A percentile compares a stretch with the other conserved stretches of the same genome.
Conservation (phyloP, 495 filamentous ascomycete genomes). For the Xylaria longipes region DNA sequence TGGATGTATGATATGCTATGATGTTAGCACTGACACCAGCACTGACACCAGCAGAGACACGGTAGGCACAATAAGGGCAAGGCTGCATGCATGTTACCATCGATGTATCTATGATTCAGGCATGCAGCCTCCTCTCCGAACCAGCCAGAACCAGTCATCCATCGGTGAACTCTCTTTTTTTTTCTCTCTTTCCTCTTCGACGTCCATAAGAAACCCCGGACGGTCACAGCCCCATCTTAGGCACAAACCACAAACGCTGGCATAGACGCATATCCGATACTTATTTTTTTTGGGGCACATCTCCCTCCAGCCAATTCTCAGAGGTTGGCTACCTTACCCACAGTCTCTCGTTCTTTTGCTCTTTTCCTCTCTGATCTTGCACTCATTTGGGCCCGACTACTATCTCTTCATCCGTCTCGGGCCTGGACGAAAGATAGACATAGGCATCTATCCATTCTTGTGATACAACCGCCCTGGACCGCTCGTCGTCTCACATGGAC, state of each 20-base stretch:
- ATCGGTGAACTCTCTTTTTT: conserved; percentile 2
- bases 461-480: background rate
- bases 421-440: conserved; percentile 1
- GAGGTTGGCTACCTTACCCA: background rate
- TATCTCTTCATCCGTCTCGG: background rate
- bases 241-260: conserved; percentile 19
- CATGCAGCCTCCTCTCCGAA: conserved; percentile 4
- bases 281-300: conserved; percentile 3
- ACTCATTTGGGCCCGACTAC: background rate
- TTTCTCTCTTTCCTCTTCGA: background rate
- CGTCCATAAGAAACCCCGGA: background rate
- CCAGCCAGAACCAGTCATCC: background rate
- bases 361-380: background rate
- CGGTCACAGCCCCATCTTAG: conserved; percentile 27
- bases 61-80: background rate
- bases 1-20: too few species aligned
- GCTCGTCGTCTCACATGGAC: background rate
- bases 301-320: background rate
- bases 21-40: background rate
- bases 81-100: conserved; percentile 14
- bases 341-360: background rate
- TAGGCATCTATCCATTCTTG: background rate
- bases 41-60: background rate
- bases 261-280: conserved; percentile 7
- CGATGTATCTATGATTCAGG: background rate